Conservation (phyloP, 805 yeast genomes). For the Yamadazyma paraphyllophila region DNA sequence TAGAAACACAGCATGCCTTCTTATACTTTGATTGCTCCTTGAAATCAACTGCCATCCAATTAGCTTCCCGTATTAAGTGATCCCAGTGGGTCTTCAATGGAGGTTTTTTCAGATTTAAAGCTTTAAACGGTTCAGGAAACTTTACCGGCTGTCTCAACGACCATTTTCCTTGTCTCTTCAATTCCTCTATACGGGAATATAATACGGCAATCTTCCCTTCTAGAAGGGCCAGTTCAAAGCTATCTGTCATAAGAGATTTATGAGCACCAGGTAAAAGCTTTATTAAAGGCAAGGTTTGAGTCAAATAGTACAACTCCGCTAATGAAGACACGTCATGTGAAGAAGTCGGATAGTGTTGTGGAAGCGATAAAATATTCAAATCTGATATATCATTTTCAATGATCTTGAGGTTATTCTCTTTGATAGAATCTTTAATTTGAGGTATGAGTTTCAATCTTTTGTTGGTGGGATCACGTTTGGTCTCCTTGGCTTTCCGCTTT, state of each 20-base stretch:
- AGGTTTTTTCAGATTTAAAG: slow-evolving; percentile 6
- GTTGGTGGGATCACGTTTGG: neutral
- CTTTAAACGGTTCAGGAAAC: slow-evolving; percentile 61
- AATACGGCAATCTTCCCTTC: slow-evolving; percentile 92
- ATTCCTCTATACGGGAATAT: slow-evolving; percentile 86
- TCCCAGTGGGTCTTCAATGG: slow-evolving; percentile 59
- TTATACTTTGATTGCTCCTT: slow-evolving; percentile 69
- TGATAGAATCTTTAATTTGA: slow-evolving; percentile 16
- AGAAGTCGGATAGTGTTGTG: slow-evolving; percentile 42
- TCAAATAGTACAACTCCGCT: slow-evolving; percentile 81
- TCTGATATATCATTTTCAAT: slow-evolving; percentile 25
- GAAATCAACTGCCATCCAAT: slow-evolving; percentile 81
- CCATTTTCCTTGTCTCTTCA: slow-evolving; percentile 87
- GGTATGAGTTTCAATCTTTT: slow-evolving; percentile 11
- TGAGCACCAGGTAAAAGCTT: slow-evolving; percentile 82
- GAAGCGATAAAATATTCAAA: slow-evolving; percentile 37
- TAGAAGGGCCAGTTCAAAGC: slow-evolving; percentile 77
- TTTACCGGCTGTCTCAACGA: slow-evolving; percentile 80
- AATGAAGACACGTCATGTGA: slow-evolving; percentile 53
- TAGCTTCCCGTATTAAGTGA: slow-evolving; percentile 67
- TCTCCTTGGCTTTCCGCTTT: neutral
- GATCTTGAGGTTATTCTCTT: slow-evolving; percentile 17
- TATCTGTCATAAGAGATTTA: slow-evolving; percentile 79
- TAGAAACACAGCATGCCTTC: slow-evolving; percentile 61
- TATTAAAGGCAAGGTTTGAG: slow-evolving; percentile 83